phyloP scores from a whole-genome alignment of 2,329 filamentous ascomycete genomes.

The Fusarium sp. region DNA sequence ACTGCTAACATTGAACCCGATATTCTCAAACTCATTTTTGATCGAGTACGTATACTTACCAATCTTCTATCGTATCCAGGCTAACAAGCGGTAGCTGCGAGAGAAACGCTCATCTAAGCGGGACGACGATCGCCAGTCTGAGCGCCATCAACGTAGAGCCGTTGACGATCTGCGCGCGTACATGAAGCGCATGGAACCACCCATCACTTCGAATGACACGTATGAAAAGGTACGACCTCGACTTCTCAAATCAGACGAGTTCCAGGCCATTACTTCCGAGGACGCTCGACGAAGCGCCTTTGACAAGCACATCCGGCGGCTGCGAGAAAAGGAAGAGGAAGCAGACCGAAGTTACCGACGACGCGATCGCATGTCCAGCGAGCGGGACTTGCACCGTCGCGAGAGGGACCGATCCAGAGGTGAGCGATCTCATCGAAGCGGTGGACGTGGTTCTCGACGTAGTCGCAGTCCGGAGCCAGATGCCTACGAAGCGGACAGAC shows the following conservation, averaged over 20 bases:
- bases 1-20: constrained; percentile 87
- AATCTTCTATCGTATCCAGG: neutral
- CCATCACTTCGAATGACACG: constrained; percentile 76
- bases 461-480: constrained; percentile 92
- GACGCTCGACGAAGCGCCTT: constrained; percentile 84
- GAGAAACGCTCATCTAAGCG: constrained; percentile 81
- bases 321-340: constrained; percentile 92
- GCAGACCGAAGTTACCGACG: constrained; percentile 69
- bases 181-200: constrained; percentile 90
- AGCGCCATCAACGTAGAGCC: constrained; percentile 84
- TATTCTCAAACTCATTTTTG: constrained; percentile 80
- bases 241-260: constrained; percentile 83
- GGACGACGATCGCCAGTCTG: constrained; percentile 84
- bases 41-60: constrained; percentile 64
- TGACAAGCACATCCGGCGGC: constrained; percentile 86
- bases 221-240: constrained; percentile 88
- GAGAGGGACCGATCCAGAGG: constrained; percentile 65
- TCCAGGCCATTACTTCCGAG: constrained; percentile 80
- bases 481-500: constrained; percentile 92
- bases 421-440: constrained; percentile 69
- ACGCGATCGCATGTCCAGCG: constrained; percentile 62
- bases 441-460: constrained; percentile 65
- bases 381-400: constrained; percentile 65
- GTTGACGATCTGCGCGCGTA: constrained; percentile 83
- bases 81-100: constrained; percentile 65